Base-by-base conservation (phyloP, 2,329 filamentous ascomycete species). In the Metarhizium brunneum region DNA sequence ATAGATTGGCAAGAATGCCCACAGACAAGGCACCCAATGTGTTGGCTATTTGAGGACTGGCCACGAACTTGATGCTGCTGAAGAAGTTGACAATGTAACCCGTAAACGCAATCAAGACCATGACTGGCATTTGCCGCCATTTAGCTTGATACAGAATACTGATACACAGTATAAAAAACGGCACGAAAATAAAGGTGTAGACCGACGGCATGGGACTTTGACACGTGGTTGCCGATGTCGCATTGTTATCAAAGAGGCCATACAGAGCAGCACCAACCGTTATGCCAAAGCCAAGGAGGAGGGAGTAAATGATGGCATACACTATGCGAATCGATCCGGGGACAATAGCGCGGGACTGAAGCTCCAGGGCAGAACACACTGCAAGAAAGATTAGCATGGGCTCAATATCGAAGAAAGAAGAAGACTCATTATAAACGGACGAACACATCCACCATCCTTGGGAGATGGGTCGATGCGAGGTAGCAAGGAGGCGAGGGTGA, bases 1-100 rank as follows among this genome's bases (percentile, higher is more conserved):
- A 92, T 1, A 90, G 65, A 62, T 94, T 94, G 7, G 88, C 89
- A 51, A 89, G 73, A 3, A 91, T 78, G 36, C 90, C 90, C 30
- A 94, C 87, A 2, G 82, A 80, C 53, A 94, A 81, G 0, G 89
- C 88, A 35, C 88, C 88, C 3, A 92, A 77, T 0, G 87, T 89
- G 65, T 87, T 91, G 55, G 85, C 83, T 47, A 94, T 82, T 64
- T 92, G 88, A 0, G 86, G 83, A 58, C 88, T 89, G 29, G 79
- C 82, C 6, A 76, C 72, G 65, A 92, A 90, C 45, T 77, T 82
- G 29, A 78, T 73, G 16, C 81, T 80, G 50, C 81, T 84, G 71
- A 87, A 91, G 71, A 82, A 90, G 66, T 88, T 92, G 62, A 90
- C 85, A 3, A 89, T 71, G 66, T 91, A 92, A 3, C 89, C 89